These are phyloP conservation scores for Solanum clarkiae DNA, from an alignment of 257 asterid species.

Conservation along the genomic window DNA sequence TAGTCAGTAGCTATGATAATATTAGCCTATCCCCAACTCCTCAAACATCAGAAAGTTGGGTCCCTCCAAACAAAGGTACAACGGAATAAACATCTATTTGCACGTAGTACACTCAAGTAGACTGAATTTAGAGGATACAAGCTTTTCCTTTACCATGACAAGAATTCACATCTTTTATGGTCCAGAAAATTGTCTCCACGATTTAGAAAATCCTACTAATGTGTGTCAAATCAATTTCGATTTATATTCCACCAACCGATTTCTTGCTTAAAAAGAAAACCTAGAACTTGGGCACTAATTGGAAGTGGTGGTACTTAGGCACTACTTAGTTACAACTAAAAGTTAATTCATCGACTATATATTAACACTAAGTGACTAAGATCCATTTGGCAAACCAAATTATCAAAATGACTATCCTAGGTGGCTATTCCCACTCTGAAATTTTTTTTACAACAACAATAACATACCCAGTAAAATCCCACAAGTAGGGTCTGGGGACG, in stretches of 20 bases:
- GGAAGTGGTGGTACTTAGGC: neutral
- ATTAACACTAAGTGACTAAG: neutral
- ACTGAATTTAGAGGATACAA: neutral
- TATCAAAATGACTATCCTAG: neutral
- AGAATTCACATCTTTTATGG: neutral
- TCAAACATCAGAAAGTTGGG: neutral
- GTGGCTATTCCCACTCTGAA: neutral
- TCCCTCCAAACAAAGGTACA: neutral
- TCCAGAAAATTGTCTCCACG: neutral
- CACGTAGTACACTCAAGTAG: neutral
- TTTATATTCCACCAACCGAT: neutral
- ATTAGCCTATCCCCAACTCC: neutral
- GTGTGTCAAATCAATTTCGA: neutral
- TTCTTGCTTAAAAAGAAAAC: neutral
- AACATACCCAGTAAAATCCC: too few relatives aligned
- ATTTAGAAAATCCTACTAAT: neutral
- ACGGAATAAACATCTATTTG: neutral
- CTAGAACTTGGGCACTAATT: neutral
- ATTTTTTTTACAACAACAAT: too few relatives aligned
- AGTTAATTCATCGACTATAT: neutral
- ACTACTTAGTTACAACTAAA: neutral
- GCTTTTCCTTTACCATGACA: neutral
- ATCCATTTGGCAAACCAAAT: neutral
- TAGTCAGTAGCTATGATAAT: neutral
- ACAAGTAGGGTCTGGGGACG: too few relatives aligned